Evolutionary conservation across 139 green algal species (phyloP).

Genomic region (Chlamydomonas applanata): DNA sequence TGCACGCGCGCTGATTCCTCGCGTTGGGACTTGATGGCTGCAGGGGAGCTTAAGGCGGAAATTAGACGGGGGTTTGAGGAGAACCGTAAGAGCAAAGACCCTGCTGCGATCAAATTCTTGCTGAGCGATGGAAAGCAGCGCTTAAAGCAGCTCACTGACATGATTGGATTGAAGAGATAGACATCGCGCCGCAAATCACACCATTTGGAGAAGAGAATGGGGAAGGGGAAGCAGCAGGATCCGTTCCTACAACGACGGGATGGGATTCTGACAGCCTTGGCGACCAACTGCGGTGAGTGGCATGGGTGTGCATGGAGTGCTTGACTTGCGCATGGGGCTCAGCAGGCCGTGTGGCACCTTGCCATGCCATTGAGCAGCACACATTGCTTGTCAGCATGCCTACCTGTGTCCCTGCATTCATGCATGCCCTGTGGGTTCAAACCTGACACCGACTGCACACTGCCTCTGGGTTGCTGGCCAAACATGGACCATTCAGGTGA

Average conservation of each 20-base stretch:
- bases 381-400: no score
- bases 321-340: no score
- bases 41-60: conserved; percentile 34
- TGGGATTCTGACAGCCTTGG: neutral
- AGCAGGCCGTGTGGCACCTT: neutral
- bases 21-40: neutral
- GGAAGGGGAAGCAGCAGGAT: no score
- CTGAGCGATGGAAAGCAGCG: conserved; percentile 46
- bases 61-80: conserved; percentile 39
- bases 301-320: neutral
- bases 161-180: conserved; percentile 33
- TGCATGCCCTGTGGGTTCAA: no score
- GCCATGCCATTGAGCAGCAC: conserved; percentile 31
- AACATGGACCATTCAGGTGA: conserved; percentile 38
- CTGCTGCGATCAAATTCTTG: conserved; percentile 49
- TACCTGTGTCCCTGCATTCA: no score
- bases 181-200: neutral
- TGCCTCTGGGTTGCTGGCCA: neutral
- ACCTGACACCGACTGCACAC: no score
- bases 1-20: no score
- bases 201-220: no score
- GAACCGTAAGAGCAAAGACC: conserved; percentile 11
- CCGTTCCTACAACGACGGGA: no score
- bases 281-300: no score
- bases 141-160: conserved; percentile 47